Base-by-base conservation (phyloP, 2,329 filamentous ascomycete genomes). In the Intubia oerlemansii region DNA sequence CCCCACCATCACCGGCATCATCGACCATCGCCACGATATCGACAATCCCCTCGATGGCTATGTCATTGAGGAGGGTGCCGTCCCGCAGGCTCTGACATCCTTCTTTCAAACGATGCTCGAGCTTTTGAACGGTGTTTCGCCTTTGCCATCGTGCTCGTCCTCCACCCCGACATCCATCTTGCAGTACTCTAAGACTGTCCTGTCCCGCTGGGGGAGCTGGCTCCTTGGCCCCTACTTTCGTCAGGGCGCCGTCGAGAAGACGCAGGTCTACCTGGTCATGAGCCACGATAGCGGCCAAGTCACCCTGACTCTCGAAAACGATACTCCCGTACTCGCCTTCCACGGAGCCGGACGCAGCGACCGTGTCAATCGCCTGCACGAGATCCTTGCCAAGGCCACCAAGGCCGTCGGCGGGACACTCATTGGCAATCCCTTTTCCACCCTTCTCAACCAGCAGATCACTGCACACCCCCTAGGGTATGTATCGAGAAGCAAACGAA, bases 401-500 rank as follows among this genome's bases (percentile, higher is more conserved):
- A 49, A 56, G 36, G 56, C 55, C 3, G 59, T 71, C 5, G 66
- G 68, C 3, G 70, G 69, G 3, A 68, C 59, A 0, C 57, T 69
- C 20, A 54, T 72, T 6, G 52, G 62, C 29, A 67, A 59, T 33
- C 68, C 67, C 2, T 67, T 64, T 35, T 62, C 59, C 36, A 52
- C 58, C n/a, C 45, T 61, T 10, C 49, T 70, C 40, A 57, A 57
- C 9, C 49, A 63, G 30, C 59, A 68, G 34, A 57, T 75, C 14
- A 74, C 69, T 0, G 70, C 75, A 10, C 70, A 77, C 45, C 66
- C 69, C 5, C 64, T 76, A 27, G 68, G 65, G 52, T 61, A 50
- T 53, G 44, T 32, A 30, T 20, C n/a, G n/a, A n/a, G n/a, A n/a
- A n/a, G n/a, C n/a, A n/a, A n/a, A n/a, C n/a, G n/a, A n/a, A n/a